phyloP scores from a whole-genome alignment of 2,329 filamentous ascomycete genomes.

The Dactylonectria macrodidyma region DNA sequence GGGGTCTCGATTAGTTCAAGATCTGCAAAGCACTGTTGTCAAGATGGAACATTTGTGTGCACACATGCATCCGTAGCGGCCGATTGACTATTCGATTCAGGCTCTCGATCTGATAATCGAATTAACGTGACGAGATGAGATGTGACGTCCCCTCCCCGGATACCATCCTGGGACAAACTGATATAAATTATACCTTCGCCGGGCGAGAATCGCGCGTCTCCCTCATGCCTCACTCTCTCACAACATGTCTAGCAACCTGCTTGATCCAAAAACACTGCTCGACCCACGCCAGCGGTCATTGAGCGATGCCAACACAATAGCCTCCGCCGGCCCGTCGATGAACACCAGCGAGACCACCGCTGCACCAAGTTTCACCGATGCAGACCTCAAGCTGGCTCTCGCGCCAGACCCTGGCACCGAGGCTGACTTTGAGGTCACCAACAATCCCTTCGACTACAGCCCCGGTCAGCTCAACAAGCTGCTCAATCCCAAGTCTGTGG shows the following conservation, averaged over 20 bases:
- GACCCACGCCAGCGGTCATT: slow-evolving; percentile 36
- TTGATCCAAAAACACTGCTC: slow-evolving; percentile 35
- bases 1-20: background rate
- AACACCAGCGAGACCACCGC: slow-evolving; percentile 26
- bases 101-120: background rate
- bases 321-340: slow-evolving; percentile 6
- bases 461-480: slow-evolving; percentile 73
- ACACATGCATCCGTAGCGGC: too few relatives aligned
- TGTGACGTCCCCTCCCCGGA: background rate
- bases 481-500: slow-evolving; percentile 80
- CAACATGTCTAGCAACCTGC: slow-evolving; percentile 36
- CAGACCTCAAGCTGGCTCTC: slow-evolving; percentile 14
- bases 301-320: slow-evolving; percentile 34
- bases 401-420: slow-evolving; percentile 2
- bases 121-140: slow-evolving; percentile 8
- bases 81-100: too few relatives aligned
- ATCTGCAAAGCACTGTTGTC: background rate
- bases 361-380: slow-evolving; percentile 31
- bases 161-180: background rate
- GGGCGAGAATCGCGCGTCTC: background rate
- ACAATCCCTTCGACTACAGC: slow-evolving; percentile 10
- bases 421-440: slow-evolving; percentile 10
- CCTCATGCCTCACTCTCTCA: slow-evolving; percentile 1
- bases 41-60: too few relatives aligned
- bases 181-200: background rate